A percentile compares a stretch with the other conserved stretches of the same genome.
These are phyloP conservation scores for Peronospora farinosa DNA, from an alignment of 352 stramenopile genomes.

Conservation along the genomic window DNA sequence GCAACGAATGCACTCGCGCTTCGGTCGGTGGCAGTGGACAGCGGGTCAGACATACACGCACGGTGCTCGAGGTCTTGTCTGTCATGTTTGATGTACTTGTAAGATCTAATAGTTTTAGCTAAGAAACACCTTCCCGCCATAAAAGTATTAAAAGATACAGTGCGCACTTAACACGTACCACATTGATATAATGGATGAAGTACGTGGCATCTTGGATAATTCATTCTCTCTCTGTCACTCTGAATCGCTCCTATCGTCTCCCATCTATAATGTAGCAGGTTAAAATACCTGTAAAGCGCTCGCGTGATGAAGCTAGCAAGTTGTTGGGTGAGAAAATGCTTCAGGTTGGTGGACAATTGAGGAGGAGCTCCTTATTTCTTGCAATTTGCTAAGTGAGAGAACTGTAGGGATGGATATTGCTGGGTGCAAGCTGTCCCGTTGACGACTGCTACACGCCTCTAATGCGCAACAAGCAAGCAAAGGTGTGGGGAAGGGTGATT, in stretches of 20 bases:
- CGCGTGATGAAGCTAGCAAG: slow-evolving; percentile 68
- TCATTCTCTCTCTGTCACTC: not conserved
- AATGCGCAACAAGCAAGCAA: slow-evolving; percentile 68
- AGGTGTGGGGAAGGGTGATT: slow-evolving; percentile 16
- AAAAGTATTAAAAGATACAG: slow-evolving; percentile 12
- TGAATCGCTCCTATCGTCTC: not conserved
- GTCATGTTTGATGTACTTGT: slow-evolving; percentile 13
- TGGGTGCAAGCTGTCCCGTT: slow-evolving; percentile 56
- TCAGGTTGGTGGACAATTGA: slow-evolving; percentile 30
- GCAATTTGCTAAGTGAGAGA: slow-evolving; percentile 2
- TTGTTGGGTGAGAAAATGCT: slow-evolving; percentile 77
- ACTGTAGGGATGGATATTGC: slow-evolving; percentile 68
- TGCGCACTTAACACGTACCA: not conserved
- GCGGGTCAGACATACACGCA: slow-evolving; percentile 63
- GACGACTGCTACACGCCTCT: slow-evolving; percentile 74
- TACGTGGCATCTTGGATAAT: slow-evolving; percentile 4
- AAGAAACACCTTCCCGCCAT: slow-evolving; percentile 23
- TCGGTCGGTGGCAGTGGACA: slow-evolving; percentile 57
- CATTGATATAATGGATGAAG: slow-evolving; percentile 16
- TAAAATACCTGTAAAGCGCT: slow-evolving; percentile 19
- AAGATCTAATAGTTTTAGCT: slow-evolving; percentile 3
- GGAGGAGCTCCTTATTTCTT: not conserved
- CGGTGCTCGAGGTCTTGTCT: slow-evolving; percentile 13
- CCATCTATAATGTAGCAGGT: not conserved
- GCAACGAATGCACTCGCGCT: slow-evolving; percentile 61